These are phyloP conservation scores for Picocystis sp. DNA, from an alignment of 163 green algal genomes.

Conservation along the genomic window DNA sequence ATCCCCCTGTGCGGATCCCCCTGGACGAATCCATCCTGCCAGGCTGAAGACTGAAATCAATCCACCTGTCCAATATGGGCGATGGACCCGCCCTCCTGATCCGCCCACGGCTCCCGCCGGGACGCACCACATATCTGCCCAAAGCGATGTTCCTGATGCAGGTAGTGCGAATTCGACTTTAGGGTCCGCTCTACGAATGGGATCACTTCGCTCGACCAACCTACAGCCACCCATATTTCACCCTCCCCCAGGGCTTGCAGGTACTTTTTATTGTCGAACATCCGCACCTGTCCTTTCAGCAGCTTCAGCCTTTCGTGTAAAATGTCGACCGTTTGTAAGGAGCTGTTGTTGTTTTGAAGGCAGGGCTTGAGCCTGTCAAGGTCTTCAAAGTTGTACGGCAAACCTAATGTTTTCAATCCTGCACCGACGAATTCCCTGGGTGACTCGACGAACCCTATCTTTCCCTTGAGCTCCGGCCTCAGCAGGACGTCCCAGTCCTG, in stretches of 20 bases:
- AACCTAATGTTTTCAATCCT: not conserved
- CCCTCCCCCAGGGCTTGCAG: constrained; percentile 31
- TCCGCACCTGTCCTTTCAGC: no score
- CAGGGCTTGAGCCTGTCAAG: no score
- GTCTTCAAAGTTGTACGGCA: no score
- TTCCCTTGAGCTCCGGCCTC: constrained; percentile 30
- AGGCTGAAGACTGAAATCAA: no score
- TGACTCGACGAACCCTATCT: constrained; percentile 42
- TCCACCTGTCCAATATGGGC: constrained; percentile 28
- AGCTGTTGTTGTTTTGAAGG: no score
- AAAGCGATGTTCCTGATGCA: constrained; percentile 42
- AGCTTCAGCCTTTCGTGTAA: no score
- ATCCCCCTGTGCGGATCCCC: no score
- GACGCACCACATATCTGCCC: constrained; percentile 56
- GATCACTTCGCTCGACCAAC: constrained; percentile 37
- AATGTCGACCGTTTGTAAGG: no score
- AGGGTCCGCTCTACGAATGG: constrained; percentile 26
- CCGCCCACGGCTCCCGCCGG: constrained; percentile 17
- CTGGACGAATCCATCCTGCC: no score
- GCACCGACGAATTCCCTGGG: constrained; percentile 27
- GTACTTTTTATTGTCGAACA: constrained; percentile 38
- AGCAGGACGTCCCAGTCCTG: constrained; percentile 56
- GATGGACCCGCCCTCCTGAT: constrained; percentile 21
- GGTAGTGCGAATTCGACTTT: constrained; percentile 32
- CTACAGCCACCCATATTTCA: constrained; percentile 50